Percentiles rank a stretch among this genome's conserved stretches.
These are phyloP conservation scores for Solanum phureja DNA, from an alignment of 257 asterid species.

Conservation along the genomic window DNA sequence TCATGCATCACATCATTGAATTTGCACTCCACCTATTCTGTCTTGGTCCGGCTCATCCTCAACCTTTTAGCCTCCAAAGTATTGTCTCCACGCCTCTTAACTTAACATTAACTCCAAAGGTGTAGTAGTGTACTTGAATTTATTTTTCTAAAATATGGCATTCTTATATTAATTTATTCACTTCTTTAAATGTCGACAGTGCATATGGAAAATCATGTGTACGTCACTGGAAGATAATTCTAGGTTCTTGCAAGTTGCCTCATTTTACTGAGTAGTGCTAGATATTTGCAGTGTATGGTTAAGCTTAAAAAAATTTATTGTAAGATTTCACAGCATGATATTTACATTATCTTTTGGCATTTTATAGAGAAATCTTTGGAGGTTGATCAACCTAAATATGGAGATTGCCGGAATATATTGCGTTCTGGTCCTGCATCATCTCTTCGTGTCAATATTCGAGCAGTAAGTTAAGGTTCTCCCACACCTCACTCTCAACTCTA, in stretches of 20 bases:
- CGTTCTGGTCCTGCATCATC: conserved; percentile 95
- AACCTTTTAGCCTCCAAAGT: background rate
- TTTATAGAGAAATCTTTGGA: conserved; percentile 54
- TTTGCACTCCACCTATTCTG: background rate
- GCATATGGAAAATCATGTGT: background rate
- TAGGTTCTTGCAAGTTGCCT: background rate
- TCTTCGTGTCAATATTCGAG: conserved; percentile 89
- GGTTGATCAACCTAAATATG: conserved; percentile 54
- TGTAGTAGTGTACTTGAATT: background rate
- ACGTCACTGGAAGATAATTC: background rate
- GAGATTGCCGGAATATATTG: conserved; percentile 69
- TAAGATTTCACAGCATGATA: background rate
- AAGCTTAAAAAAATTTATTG: background rate
- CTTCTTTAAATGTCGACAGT: background rate
- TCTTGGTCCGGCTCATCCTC: background rate
- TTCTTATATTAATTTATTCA: background rate
- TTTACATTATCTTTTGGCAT: conserved; percentile 5
- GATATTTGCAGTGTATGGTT: background rate
- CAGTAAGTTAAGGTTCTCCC: conserved; percentile 45
- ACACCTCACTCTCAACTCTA: background rate
- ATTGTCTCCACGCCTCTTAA: background rate
- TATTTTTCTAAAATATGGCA: background rate
- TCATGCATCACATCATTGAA: background rate
- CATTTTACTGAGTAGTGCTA: background rate
- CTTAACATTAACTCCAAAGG: background rate